Evolutionary conservation across 2,329 filamentous ascomycete species (phyloP).

Genomic region (Xylaria sp.): DNA sequence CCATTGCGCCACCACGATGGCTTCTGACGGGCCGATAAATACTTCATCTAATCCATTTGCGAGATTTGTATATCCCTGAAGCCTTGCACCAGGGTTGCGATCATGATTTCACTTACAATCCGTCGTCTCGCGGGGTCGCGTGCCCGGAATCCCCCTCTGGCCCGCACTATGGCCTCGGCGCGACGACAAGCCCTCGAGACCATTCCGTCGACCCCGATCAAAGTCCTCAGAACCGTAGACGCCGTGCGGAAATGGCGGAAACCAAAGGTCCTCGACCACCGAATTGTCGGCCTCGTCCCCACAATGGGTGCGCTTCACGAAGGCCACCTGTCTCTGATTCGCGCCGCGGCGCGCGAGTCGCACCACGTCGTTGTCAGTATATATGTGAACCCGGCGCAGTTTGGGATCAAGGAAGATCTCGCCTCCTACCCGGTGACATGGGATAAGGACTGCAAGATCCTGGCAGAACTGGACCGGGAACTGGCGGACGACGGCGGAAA

Average conservation of each 20-base stretch:
- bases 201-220: conserved; percentile 64
- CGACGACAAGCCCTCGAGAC: conserved; percentile 45
- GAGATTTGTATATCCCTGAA: not conserved
- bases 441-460: conserved; percentile 72
- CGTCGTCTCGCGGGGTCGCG: conserved; percentile 33
- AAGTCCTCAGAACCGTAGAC: conserved; percentile 76
- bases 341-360: conserved; percentile 81
- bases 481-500: conserved; percentile 66
- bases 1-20: conserved; percentile 39
- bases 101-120: conserved; percentile 35
- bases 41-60: conserved; percentile 25
- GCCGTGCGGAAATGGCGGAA: conserved; percentile 72
- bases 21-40: conserved; percentile 31
- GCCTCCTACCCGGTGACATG: conserved; percentile 89
- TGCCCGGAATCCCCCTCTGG: conserved; percentile 25
- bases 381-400: conserved; percentile 97
- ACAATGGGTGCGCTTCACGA: conserved; percentile 98
- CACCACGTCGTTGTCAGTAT: conserved; percentile 88
- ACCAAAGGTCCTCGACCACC: conserved; percentile 67
- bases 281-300: conserved; percentile 84
- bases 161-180: conserved; percentile 35
- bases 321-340: conserved; percentile 86
- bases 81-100: conserved; percentile 1
- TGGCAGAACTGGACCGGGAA: conserved; percentile 73
- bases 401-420: conserved; percentile 87